Evolutionary conservation across 2,329 filamentous ascomycete genomes (phyloP).

Genomic region (Calcarisporium arbuscula): DNA sequence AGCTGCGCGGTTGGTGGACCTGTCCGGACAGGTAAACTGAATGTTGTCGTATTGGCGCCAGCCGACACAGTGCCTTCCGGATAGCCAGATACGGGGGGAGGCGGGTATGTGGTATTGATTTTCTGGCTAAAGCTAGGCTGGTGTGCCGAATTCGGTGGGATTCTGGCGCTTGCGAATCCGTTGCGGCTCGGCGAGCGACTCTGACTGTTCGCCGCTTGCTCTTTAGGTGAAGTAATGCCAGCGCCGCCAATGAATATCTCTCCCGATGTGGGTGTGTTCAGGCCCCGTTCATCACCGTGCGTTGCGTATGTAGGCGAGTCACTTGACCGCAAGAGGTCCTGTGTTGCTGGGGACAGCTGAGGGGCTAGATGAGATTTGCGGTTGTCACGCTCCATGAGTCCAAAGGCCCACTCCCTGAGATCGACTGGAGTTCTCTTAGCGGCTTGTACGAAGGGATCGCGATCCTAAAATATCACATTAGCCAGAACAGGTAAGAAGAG

Average conservation of each 20-base stretch:
- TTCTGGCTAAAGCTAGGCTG: conserved; percentile 48
- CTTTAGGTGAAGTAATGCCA: conserved; percentile 47
- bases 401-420: conserved; percentile 85
- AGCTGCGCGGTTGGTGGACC: conserved; percentile 52
- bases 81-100: conserved; percentile 39
- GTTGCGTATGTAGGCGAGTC: conserved; percentile 48
- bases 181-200: conserved; percentile 48
- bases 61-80: conserved; percentile 31
- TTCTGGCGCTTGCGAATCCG: conserved; percentile 39
- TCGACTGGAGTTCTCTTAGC: conserved; percentile 96
- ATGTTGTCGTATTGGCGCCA: conserved; percentile 43
- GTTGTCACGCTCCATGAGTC: conserved; percentile 91
- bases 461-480: conserved; percentile 53
- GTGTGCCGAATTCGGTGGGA: conserved; percentile 33
- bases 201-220: conserved; percentile 37
- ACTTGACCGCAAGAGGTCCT: conserved; percentile 62
- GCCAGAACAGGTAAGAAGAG: conserved; percentile 8
- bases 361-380: conserved; percentile 89
- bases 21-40: conserved; percentile 58
- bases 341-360: conserved; percentile 69
- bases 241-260: conserved; percentile 62
- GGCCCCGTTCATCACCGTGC: conserved; percentile 36
- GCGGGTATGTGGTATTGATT: conserved; percentile 45
- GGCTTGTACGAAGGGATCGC: conserved; percentile 89
- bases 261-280: conserved; percentile 61